Evolutionary conservation across 2,329 filamentous ascomycete species (phyloP), one percentile per base, ranked within the genome.

Genomic region (Lachnum nothofagi): DNA sequence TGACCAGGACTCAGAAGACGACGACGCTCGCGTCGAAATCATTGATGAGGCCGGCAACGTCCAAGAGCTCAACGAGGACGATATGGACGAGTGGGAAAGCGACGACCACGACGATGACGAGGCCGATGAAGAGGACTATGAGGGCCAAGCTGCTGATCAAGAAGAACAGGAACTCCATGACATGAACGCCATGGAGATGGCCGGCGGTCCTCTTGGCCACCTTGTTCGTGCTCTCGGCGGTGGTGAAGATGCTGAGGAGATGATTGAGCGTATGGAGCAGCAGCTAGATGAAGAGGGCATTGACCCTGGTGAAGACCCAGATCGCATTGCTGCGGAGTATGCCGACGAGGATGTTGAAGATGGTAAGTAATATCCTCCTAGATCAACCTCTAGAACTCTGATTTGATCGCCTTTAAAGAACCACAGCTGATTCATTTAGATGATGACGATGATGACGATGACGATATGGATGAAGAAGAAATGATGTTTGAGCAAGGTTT

Each of bases 361-460:
- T 50, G 74, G 73, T 76, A 65, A 54, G 65, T 46, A 35, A 14
- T 16, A 16, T 33, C 17, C 33, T 16, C 22, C 25, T 27, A 27
- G 12, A 6, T 27, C 25, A 27, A 27, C 12, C 25, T 27, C 6
- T 6, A 27, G 12, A 12, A 27, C 25, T 6, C 6, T 27, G 25
- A 27, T n/a, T n/a, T n/a, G n/a, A n/a, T n/a, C n/a, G n/a, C n/a
- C n/a, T n/a, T n/a, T n/a, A n/a, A n/a, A n/a, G n/a, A n/a, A n/a
- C n/a, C n/a, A n/a, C n/a, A n/a, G n/a, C n/a, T n/a, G n/a, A n/a
- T n/a, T n/a, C n/a, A n/a, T n/a, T n/a, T n/a, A 49, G 43, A 39
- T 54, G 76, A 75, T n/a, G 87, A 89, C 40, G 83, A 86, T 16
- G 85, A 86, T 34, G 83, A 84, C 37, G 80, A 84, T 19, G 80